Evolutionary conservation across 805 yeast genomes (phyloP), one percentile per base, ranked within the genome.

Genomic region (Saitoella complicata): DNA sequence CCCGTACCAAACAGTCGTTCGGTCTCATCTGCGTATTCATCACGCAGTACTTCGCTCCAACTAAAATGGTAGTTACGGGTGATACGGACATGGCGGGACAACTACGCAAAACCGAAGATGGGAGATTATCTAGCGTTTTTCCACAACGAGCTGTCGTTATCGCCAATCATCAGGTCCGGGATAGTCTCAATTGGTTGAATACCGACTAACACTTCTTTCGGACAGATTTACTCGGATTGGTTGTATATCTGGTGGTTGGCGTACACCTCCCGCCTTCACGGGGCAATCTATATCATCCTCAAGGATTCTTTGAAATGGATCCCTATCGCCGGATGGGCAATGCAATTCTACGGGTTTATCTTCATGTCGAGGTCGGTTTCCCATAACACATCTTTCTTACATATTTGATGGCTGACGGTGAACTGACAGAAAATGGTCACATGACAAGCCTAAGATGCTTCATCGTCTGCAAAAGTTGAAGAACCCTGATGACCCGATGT

Each of bases 261-360:
- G 0, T 80, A 83, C 58, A 70, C 86, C 5, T 73, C 84, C 8
- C 60, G 69, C n/a, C 60, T 78, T 39, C 73, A 78, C 6, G 80
- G 80, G 36, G 68, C 73, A 41, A 67, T 87, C 7, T 75, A 70
- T 53, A 85, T 88, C 47, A 72, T 85, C 48, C 67, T 87, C 59
- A 88, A 88, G 60, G 82, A 78, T 49, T 75, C 94, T 13, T 66
- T 87, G 41, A 68, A 66, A 40, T 66, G 62, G 12, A 63, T 87
- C 12, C 97, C 97, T 0, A 41, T 87, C 1, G 55, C 86, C 44
- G 96, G 97, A 0, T 73, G 70, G 56, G 96, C 95, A 9, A 88
- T 88, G 96, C 68, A 58, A 41, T 74, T 73, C 51, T 88, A 69
- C 61, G 70, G 73, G 38, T 88, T 88, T 59, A 72, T 86, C 50